These are phyloP conservation scores for Phenoliferia sp. DNA, from an alignment of 1,284 basidiomycete genomes.

Conservation along the genomic window DNA sequence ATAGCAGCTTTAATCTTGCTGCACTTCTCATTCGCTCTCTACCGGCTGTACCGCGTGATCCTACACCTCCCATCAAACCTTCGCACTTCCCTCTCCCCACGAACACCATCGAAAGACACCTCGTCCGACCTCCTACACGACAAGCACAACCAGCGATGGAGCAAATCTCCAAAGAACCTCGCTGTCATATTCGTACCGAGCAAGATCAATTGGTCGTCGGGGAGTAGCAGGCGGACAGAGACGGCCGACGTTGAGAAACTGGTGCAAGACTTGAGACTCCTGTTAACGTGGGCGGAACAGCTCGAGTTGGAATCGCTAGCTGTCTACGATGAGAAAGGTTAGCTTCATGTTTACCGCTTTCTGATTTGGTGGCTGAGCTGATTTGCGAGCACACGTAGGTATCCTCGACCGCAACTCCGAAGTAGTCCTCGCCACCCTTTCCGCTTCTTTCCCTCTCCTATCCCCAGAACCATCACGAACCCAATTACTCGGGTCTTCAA, in stretches of 20 bases:
- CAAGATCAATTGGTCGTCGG: neutral
- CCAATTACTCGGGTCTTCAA: neutral
- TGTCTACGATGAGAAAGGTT: slow-evolving; percentile 30
- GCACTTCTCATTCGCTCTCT: slow-evolving; percentile 24
- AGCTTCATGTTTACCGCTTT: too few relatives aligned
- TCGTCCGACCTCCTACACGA: neutral
- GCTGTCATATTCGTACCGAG: slow-evolving; percentile 29
- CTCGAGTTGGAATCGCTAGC: slow-evolving; percentile 19
- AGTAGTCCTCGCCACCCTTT: neutral
- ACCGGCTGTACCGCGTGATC: slow-evolving; percentile 20
- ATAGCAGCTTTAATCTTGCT: slow-evolving; percentile 23
- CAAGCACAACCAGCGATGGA: slow-evolving; percentile 5
- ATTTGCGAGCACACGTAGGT: neutral
- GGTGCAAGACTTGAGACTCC: neutral
- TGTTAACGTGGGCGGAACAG: slow-evolving; percentile 13
- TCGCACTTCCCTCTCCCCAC: neutral
- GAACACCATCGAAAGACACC: neutral
- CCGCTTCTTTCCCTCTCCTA: neutral
- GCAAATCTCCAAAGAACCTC: slow-evolving; percentile 26
- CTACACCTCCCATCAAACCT: slow-evolving; percentile 10
- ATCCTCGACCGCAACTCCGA: slow-evolving; percentile 2
- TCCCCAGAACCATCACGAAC: neutral
- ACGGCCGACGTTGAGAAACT: slow-evolving; percentile 17
- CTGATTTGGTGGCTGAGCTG: neutral
- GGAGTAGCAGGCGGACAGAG: neutral